These are phyloP conservation scores for Cynanchum wilfordii DNA, from an alignment of 257 asterid species.

Conservation along the genomic window DNA sequence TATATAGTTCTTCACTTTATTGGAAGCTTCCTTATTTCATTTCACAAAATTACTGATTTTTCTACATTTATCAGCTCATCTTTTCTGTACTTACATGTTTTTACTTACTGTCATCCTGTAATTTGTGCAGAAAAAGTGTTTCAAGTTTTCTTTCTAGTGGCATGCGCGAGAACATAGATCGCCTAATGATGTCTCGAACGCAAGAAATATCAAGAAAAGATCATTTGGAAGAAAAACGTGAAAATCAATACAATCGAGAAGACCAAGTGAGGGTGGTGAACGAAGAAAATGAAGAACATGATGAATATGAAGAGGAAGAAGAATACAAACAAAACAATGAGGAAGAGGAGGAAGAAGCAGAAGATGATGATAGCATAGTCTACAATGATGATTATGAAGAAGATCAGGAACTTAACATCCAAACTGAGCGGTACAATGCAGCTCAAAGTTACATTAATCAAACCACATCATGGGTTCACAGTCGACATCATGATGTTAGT, in stretches of 20 bases:
- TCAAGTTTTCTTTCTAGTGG: slow-evolving; percentile 71
- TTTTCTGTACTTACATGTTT: background rate
- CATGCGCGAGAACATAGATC: slow-evolving; percentile 61
- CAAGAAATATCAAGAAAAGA: slow-evolving; percentile 27
- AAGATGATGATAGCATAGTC: slow-evolving; percentile 25
- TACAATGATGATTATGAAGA: slow-evolving; percentile 27
- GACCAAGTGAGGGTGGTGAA: slow-evolving; percentile 12
- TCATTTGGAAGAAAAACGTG: slow-evolving; percentile 15
- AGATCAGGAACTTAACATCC: slow-evolving; percentile 42
- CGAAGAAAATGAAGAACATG: slow-evolving; percentile 11
- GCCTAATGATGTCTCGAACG: slow-evolving; percentile 49
- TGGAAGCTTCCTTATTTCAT: too few relatives aligned
- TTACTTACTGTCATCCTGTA: background rate
- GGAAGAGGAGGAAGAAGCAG: slow-evolving; percentile 20
- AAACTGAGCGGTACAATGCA: slow-evolving; percentile 30
- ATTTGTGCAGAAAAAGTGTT: slow-evolving; percentile 63
- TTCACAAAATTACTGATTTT: background rate
- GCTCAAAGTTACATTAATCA: slow-evolving; percentile 32
- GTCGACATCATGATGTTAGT: slow-evolving; percentile 25
- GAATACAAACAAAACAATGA: slow-evolving; percentile 6
- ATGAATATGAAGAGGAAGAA: slow-evolving; percentile 4
- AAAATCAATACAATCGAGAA: background rate
- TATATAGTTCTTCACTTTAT: too few relatives aligned
- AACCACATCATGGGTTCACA: slow-evolving; percentile 38
- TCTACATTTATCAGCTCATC: background rate